Conservation (phyloP, 2,329 filamentous ascomycete species). For the Diaporthe humulicola region DNA sequence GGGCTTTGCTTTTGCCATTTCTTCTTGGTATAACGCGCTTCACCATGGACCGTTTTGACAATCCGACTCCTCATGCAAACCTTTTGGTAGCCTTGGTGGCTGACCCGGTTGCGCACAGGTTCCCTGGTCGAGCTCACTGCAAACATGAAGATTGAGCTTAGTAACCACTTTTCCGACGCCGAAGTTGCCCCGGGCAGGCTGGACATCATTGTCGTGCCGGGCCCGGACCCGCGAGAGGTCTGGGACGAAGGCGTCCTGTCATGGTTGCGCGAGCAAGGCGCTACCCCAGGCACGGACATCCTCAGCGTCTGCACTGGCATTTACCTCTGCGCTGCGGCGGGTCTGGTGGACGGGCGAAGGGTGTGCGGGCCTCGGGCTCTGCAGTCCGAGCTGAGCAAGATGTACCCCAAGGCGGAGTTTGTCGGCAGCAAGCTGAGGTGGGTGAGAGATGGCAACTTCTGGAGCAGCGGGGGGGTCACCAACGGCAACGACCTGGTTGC, state of each 20-base stretch:
- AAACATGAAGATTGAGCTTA: conserved; percentile 53
- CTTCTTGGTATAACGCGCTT: neutral
- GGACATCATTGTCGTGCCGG: conserved; percentile 65
- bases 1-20: neutral
- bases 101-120: conserved; percentile 39
- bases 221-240: conserved; percentile 56
- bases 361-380: conserved; percentile 62
- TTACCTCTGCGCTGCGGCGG: conserved; percentile 61
- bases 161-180: conserved; percentile 58
- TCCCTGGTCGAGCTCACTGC: conserved; percentile 58
- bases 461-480: conserved; percentile 68
- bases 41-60: no score
- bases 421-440: conserved; percentile 63
- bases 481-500: conserved; percentile 69
- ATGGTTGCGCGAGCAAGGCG: conserved; percentile 59
- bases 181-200: conserved; percentile 64
- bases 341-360: conserved; percentile 59
- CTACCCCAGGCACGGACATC: conserved; percentile 57
- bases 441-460: conserved; percentile 66
- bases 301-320: conserved; percentile 66
- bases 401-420: conserved; percentile 53
- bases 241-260: conserved; percentile 52
- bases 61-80: neutral
- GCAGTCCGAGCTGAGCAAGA: conserved; percentile 54
- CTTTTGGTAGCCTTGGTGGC: no score